These are phyloP conservation scores for Arabidopsis arenosa DNA, from an alignment of 345 rosid genomes.

Conservation along the genomic window DNA sequence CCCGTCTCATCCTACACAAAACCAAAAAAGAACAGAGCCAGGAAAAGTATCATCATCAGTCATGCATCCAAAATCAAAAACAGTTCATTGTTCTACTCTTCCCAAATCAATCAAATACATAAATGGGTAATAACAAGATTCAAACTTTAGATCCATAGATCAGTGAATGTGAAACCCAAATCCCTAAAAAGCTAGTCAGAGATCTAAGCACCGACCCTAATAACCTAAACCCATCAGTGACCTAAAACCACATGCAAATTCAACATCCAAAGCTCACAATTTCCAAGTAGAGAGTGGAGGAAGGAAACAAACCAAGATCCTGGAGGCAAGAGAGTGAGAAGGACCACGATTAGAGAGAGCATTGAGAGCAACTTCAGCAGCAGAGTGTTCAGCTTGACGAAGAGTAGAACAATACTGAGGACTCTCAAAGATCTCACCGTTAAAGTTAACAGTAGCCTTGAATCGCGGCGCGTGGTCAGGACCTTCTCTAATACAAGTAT, in stretches of 20 bases:
- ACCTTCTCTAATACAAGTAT: conserved; percentile 94
- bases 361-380: conserved; percentile 94
- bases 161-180: background rate
- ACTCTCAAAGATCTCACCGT: conserved; percentile 95
- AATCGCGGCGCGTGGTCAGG: conserved; percentile 99
- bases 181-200: conserved; percentile 8
- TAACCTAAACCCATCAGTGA: conserved; percentile 24
- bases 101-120: conserved; percentile 9
- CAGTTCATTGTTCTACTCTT: background rate
- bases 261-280: conserved; percentile 2
- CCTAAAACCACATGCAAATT: conserved; percentile 29
- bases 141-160: conserved; percentile 37
- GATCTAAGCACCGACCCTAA: conserved; percentile 24
- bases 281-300: background rate
- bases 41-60: conserved; percentile 31
- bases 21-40: conserved; percentile 26
- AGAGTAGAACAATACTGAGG: conserved; percentile 97
- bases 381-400: conserved; percentile 99
- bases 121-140: conserved; percentile 21
- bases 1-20: conserved; percentile 92
- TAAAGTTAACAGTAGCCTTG: conserved; percentile 95
- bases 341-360: conserved; percentile 95
- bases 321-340: conserved; percentile 96
- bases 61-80: conserved; percentile 7
- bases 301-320: conserved; percentile 73